phyloP scores from a whole-genome alignment of 306 rosid genomes.

The Glycyrrhiza uralensis region DNA sequence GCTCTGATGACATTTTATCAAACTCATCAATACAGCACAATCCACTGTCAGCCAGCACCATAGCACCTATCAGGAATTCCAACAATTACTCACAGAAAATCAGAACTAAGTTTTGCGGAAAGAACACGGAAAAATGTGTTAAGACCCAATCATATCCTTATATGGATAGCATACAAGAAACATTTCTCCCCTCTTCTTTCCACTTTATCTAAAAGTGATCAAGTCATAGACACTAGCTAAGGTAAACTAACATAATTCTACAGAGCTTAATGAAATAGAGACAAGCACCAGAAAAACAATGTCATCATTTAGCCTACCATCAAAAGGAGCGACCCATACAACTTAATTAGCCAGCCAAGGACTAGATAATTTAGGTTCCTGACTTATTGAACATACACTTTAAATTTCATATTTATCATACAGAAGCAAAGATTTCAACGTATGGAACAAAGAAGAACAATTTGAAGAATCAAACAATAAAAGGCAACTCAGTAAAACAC shows the following conservation, averaged over 20 bases:
- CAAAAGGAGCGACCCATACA: slow-evolving; percentile 21
- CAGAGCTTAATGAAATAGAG: slow-evolving; percentile 18
- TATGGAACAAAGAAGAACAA: not conserved
- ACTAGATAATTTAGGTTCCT: slow-evolving; percentile 10
- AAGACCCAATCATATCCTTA: slow-evolving; percentile 12
- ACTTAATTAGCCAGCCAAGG: slow-evolving; percentile 20
- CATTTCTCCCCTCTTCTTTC: not conserved
- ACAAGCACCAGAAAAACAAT: slow-evolving; percentile 15
- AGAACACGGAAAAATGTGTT: not conserved
- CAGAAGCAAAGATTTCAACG: slow-evolving; percentile 12
- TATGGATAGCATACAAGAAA: not conserved
- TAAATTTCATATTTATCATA: not conserved
- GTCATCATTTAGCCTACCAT: slow-evolving; percentile 2
- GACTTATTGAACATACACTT: not conserved
- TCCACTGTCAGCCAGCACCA: slow-evolving; percentile 96
- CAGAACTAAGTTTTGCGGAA: not conserved
- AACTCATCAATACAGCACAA: slow-evolving; percentile 94
- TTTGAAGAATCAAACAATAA: not conserved
- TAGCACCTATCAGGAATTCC: slow-evolving; percentile 62
- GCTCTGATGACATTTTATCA: slow-evolving; percentile 91
- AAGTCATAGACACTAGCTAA: not conserved
- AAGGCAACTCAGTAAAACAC: slow-evolving; percentile 4
- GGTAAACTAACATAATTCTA: not conserved
- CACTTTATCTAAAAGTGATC: not conserved
- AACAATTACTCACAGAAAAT: slow-evolving; percentile 21